Conservation (phyloP, 202 grass and related monocot species). For the Saccharum hybrid region DNA sequence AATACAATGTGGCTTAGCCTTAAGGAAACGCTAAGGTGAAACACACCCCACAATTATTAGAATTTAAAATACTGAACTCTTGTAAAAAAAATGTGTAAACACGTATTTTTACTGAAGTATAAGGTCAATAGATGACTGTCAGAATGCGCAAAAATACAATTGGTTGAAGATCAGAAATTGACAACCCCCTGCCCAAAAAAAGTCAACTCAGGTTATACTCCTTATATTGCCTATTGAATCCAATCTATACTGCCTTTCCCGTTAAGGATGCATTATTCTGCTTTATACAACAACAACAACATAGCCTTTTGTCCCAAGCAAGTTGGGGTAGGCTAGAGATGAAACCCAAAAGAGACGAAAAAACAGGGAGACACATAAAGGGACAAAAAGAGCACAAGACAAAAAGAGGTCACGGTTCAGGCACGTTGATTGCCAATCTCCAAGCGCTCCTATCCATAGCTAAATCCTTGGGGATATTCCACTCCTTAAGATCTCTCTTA, state of each 20-base stretch:
- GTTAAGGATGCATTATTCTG: neutral
- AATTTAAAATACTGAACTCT: neutral
- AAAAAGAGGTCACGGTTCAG: too few relatives aligned
- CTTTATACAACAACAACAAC: too few relatives aligned
- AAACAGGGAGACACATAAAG: too few relatives aligned
- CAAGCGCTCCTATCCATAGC: too few relatives aligned
- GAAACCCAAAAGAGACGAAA: too few relatives aligned
- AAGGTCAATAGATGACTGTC: neutral
- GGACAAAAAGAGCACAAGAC: too few relatives aligned
- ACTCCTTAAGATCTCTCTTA: too few relatives aligned
- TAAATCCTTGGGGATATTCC: too few relatives aligned
- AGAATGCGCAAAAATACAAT: neutral
- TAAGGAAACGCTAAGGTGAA: neutral
- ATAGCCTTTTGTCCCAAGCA: too few relatives aligned
- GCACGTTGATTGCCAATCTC: too few relatives aligned
- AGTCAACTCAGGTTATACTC: neutral
- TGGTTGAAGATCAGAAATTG: neutral
- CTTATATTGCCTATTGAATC: neutral
- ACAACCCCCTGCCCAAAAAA: neutral
- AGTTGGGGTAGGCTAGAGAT: too few relatives aligned
- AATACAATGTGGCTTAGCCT: neutral
- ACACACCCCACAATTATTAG: neutral
- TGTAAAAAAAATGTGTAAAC: neutral
- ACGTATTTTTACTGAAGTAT: neutral
- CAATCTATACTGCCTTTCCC: conserved; percentile 14